Evolutionary conservation across 2,329 filamentous ascomycete species (phyloP), one percentile per base, ranked within the genome.

Genomic region (Aspergillus sp.): DNA sequence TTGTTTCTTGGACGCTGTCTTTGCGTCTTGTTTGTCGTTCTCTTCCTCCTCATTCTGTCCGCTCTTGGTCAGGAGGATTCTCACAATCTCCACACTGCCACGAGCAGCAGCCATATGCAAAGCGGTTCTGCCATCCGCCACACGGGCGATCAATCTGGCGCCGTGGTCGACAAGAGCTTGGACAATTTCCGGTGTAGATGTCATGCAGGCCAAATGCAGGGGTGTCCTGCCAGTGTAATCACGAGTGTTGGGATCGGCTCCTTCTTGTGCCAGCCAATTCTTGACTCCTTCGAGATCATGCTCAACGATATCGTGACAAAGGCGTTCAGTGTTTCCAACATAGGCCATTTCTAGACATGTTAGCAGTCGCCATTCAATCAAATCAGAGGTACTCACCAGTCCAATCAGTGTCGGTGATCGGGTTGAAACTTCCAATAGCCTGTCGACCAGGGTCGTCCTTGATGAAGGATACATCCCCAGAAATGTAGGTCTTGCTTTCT

Each of bases 361-460:
- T 33, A 53, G 35, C n/a, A n/a, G n/a, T n/a, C n/a, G n/a, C n/a
- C n/a, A n/a, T n/a, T n/a, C n/a, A n/a, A n/a, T n/a, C n/a, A n/a
- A n/a, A n/a, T n/a, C n/a, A n/a, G n/a, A n/a, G n/a, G n/a, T n/a
- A n/a, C 51, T 41, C 37, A 65, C 62, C 61, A 1, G 88, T 93
- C 87, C 88, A 94, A 58, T 93, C 88, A 40, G 88, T 77, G 34
- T 88, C 82, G 0, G 85, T 90, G 32, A 91, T 74, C 0, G 88
- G 89, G 54, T 93, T 85, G 69, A 94, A 94, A 34, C 76, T 81
- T 27, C 81, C 81, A 52, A 85, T 82, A 32, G 75, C 68, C 66
- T 93, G 89, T 43, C 89, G 77, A 12, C 89, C 89, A 1, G 89
- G 87, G 53, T 95, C 80, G 55, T 95, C 88, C 49, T 83, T 84